phyloP scores from a whole-genome alignment of 768 basidiomycete species.

The Russula sp. region DNA sequence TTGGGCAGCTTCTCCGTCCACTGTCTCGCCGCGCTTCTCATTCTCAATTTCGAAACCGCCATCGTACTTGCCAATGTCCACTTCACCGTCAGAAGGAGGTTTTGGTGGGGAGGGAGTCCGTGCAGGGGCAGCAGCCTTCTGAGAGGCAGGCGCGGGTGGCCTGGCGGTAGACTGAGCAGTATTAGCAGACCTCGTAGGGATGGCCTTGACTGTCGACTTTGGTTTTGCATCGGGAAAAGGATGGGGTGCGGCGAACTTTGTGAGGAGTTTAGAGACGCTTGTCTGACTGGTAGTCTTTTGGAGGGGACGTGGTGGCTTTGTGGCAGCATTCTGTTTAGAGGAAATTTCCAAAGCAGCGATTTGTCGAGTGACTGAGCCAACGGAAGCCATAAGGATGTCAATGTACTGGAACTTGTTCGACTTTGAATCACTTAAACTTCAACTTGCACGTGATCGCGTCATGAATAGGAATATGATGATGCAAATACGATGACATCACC shows the following conservation, averaged over 20 bases:
- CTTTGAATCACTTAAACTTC: neutral
- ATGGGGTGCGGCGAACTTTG: constrained; percentile 68
- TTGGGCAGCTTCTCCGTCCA: constrained; percentile 73
- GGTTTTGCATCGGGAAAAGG: constrained; percentile 34
- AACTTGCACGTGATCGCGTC: constrained; percentile 16
- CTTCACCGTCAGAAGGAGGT: constrained; percentile 22
- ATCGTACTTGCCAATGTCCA: constrained; percentile 90
- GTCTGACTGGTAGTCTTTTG: constrained; percentile 54
- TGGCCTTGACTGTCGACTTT: constrained; percentile 15
- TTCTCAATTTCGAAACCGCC: constrained; percentile 94
- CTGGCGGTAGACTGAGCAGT: constrained; percentile 31
- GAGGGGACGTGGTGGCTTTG: constrained; percentile 31
- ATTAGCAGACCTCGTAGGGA: constrained; percentile 25
- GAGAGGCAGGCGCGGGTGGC: constrained; percentile 11
- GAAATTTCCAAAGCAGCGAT: constrained; percentile 65
- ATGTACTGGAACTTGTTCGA: neutral
- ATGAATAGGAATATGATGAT: neutral
- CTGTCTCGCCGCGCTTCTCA: constrained; percentile 66
- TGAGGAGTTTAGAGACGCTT: constrained; percentile 63
- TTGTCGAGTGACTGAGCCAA: constrained; percentile 53
- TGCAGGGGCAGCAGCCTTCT: constrained; percentile 22
- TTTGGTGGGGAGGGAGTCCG: constrained; percentile 21
- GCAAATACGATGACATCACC: neutral
- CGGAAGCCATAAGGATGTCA: constrained; percentile 38
- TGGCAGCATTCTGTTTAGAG: constrained; percentile 38